A percentile compares a stretch with the other conserved stretches of the same genome.
These are phyloP conservation scores for Selaginella moellendorffii DNA, from an alignment of 75 land plant species.

Conservation along the genomic window DNA sequence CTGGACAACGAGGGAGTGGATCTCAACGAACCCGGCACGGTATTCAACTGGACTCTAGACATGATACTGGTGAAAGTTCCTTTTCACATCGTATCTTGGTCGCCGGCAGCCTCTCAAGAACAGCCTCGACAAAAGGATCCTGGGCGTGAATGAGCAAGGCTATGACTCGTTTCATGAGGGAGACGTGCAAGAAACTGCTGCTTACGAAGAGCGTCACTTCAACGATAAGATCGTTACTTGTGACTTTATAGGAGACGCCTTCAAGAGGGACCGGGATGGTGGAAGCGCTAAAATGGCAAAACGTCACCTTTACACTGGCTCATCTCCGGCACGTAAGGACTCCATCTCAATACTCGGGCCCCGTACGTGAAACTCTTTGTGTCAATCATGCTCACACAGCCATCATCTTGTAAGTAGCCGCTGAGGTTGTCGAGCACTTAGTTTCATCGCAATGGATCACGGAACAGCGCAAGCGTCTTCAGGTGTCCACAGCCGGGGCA, in stretches of 20 bases:
- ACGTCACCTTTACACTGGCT: conserved; percentile 50
- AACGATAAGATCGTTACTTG: no score
- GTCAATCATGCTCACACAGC: background rate
- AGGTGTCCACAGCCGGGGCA: conserved; percentile 57
- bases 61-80: conserved; percentile 58
- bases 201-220: no score
- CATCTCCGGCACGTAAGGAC: conserved; percentile 54
- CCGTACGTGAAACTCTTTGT: conserved; percentile 44
- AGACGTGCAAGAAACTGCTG: no score
- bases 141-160: conserved; percentile 49
- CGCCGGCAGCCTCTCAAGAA: conserved; percentile 53
- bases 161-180: no score
- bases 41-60: no score
- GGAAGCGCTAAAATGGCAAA: conserved; percentile 54
- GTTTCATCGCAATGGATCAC: no score
- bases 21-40: no score
- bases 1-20: no score
- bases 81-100: conserved; percentile 38
- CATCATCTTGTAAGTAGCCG: conserved; percentile 37
- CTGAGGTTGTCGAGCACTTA: conserved; percentile 56
- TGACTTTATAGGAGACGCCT: conserved; percentile 44
- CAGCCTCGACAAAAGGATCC: conserved; percentile 63
- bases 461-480: conserved; percentile 71
- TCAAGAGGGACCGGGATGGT: conserved; percentile 62
- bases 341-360: conserved; percentile 25